Base-by-base conservation (phyloP, 2,329 filamentous ascomycete genomes). In the Zymoseptoria pseudotritici region DNA sequence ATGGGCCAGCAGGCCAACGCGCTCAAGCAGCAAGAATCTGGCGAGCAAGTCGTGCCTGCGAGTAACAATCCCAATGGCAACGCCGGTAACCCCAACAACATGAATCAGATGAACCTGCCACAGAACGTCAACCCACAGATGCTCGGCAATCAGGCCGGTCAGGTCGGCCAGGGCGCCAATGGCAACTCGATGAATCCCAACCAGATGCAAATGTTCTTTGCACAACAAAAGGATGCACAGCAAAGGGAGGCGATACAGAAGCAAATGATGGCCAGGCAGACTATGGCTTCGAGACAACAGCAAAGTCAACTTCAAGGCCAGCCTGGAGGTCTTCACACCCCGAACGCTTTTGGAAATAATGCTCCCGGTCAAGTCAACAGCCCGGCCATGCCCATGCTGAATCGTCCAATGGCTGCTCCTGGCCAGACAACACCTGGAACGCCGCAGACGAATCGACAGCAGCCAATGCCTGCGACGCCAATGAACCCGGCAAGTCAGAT, bases 41-140 rank as follows among this genome's bases (percentile, higher is more conserved):
- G 84, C 8, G 82, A 85, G 63, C 75, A 82, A 50, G 84, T 86
- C n/a, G 84, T 87, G 3, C 84, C 84, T 9, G 84, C 83, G 6
- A 87, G 83, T 71, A 83, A 81, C 66, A 82, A 82, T 57, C 64
- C 64, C 56, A 77, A 78, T 61, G 64, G 63, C 55, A 56, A 53
- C 20, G 58, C 60, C 59, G 80, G 78, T 65, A 52, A 56, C 54
- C 29, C 53, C 31, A 57, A 60, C n/a, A 26, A 55, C 50, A 64
- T 68, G 57, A 64, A 60, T 26, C 65, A 64, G 46, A 66, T 67
- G 63, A 69, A 69, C 50, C 60, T 67, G 62, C 58, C 63, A 8
- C 66, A 70, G 50, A 62, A 61, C 54, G 64, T 72, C 59, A 72
- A 71, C 57, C 69, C 70, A 21, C 74, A 74, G 52, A 74, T 76